Base-by-base conservation (phyloP, 495 filamentous ascomycete species). In the Penicillium goetzii region DNA sequence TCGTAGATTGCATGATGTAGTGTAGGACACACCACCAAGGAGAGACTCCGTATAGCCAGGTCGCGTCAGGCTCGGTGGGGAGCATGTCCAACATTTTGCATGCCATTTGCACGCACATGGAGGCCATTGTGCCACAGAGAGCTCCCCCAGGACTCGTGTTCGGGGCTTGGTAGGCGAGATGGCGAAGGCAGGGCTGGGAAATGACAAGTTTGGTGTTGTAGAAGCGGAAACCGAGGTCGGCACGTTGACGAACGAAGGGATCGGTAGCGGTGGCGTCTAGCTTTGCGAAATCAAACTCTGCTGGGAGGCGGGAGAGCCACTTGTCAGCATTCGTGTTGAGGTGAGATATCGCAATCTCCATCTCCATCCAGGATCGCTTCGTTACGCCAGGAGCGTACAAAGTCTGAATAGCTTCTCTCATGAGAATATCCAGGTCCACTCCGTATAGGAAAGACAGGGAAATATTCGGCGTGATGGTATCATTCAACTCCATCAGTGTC, bases 1-100 rank as follows among this genome's bases (percentile, higher is more conserved):
- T 82, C 3, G 75, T 73, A 2, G 85, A 81, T 70, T 88, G 84
- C 76, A 86, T 86, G n/a, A 89, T 63, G 58, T 83, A 83, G 68
- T 89, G 86, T 12, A 89, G 71, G 10, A 85, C 69, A 56, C 75
- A 79, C 85, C 85, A 89, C 86, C 86, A 89, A 14, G 85, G 84
- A 3, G 76, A 69, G 7, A 79, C 68, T 12, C 72, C 66, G 55
- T 84, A 84, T 2, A 88, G 67, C 61, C 70, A 74, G 15, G 36
- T 40, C 4, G 63, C 54, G 40, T 79, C 68, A 3, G 72, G 69
- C 23, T 69, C 40, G 4, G 75, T 69, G 0, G 81, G 82, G 0
- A 89, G 61, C 32, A 88, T 60, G 14, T 74, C 68, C 0, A 88
- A 65, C 58, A 83, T 81, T 25, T 77, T 65, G 15, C 72, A 63